Evolutionary conservation across 164 flowering plant genomes (phyloP).

Genomic region (Piper longum): DNA sequence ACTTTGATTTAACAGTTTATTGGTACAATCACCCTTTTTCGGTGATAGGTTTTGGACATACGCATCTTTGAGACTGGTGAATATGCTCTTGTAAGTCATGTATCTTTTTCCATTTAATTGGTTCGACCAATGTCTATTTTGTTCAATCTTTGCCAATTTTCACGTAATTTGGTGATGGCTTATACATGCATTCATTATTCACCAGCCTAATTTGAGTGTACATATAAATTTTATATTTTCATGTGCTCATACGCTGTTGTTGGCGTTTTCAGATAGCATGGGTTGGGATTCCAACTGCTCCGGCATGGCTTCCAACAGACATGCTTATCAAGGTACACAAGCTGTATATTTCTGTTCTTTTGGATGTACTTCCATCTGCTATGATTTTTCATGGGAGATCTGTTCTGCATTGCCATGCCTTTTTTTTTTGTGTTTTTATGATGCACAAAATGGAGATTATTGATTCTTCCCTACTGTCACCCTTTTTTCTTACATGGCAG

Average conservation of each 20-base stretch:
- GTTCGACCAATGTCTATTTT: neutral
- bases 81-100: constrained; percentile 70
- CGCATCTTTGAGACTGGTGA: constrained; percentile 82
- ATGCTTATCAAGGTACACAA: constrained; percentile 74
- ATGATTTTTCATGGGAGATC: neutral
- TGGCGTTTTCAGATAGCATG: constrained; percentile 44
- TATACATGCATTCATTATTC: neutral
- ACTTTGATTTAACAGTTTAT: neutral
- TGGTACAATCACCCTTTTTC: neutral
- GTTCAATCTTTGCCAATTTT: neutral
- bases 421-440: neutral
- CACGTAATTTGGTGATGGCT: neutral
- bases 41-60: constrained; percentile 62
- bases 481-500: constrained; percentile 8
- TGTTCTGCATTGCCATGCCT: neutral
- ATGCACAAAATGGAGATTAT: neutral
- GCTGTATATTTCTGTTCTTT: neutral
- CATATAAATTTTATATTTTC: too few species aligned
- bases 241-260: too few species aligned
- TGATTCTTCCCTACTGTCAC: neutral
- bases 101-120: neutral
- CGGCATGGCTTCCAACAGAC: constrained; percentile 94
- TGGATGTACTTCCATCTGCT: neutral
- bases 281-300: constrained; percentile 93
- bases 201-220: too few species aligned